These are phyloP conservation scores for Calonectria fujianensis DNA, from an alignment of 2,329 filamentous ascomycete species.

Conservation along the genomic window DNA sequence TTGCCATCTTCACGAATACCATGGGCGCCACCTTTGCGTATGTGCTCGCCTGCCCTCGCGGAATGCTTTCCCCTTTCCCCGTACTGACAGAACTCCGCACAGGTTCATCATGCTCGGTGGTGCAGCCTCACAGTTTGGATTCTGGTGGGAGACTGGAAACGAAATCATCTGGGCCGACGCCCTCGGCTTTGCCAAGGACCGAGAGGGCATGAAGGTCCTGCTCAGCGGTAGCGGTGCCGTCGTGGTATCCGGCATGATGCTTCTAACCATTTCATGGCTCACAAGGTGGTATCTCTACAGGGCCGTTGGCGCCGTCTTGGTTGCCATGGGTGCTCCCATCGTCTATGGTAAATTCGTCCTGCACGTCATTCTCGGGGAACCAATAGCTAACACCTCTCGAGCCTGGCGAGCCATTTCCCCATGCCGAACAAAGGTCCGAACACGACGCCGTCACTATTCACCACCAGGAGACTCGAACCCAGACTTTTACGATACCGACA, in stretches of 20 bases:
- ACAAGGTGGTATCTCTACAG: slow-evolving; percentile 53
- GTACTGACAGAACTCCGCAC: slow-evolving; percentile 20
- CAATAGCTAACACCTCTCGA: slow-evolving; percentile 34
- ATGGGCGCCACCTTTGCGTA: slow-evolving; percentile 54
- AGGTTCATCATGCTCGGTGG: slow-evolving; percentile 56
- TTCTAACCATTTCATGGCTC: slow-evolving; percentile 52
- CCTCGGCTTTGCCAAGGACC: slow-evolving; percentile 54
- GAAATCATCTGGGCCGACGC: slow-evolving; percentile 59
- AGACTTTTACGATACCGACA: slow-evolving; percentile 46
- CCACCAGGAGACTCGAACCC: slow-evolving; percentile 24
- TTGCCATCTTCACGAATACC: slow-evolving; percentile 50
- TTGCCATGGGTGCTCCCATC: slow-evolving; percentile 45
- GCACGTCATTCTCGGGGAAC: background rate
- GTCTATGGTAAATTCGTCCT: slow-evolving; percentile 48
- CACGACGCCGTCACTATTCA: slow-evolving; percentile 31
- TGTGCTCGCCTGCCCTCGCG: slow-evolving; percentile 24
- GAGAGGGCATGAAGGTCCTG: slow-evolving; percentile 58
- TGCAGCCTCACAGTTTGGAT: slow-evolving; percentile 58
- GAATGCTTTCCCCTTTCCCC: background rate
- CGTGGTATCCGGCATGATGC: slow-evolving; percentile 46
- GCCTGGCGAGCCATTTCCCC: slow-evolving; percentile 45
- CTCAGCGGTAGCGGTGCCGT: slow-evolving; percentile 56
- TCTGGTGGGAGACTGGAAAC: slow-evolving; percentile 58
- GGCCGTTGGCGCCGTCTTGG: slow-evolving; percentile 47
- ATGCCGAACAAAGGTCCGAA: slow-evolving; percentile 32